Base-by-base conservation (phyloP, 495 filamentous ascomycete genomes). In the Tuber microsphaerosporum region DNA sequence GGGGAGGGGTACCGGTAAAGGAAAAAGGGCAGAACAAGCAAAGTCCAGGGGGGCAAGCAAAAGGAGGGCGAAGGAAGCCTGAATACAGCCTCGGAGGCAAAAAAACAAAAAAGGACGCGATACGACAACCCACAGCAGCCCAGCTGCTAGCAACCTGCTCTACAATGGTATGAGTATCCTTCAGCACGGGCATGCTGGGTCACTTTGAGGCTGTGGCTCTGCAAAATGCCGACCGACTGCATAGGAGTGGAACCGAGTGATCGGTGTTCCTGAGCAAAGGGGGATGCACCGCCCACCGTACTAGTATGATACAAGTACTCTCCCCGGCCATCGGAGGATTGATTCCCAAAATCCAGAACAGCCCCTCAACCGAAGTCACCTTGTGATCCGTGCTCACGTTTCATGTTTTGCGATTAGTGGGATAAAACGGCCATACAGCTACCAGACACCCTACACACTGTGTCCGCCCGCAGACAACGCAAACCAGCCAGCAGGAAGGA, bases 321-420 rank as follows among this genome's bases (percentile, higher is more conserved):
- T n/a, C n/a, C 26, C 56, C 10, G n/a, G 56, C 56, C 26, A 31
- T 65, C 56, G 73, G 65, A 79, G 75, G 19, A 78, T 65, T 65
- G 56, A 65, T 71, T 73, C 75, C 71, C 72, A 76, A 75, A 65
- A 68, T 77, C 68, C 77, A 73, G 74, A 56, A 12, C 56, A 31
- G 76, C 75, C 61, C 70, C 76, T 56, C 73, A 72, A 77, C 76
- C 76, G 73, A 72, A 70, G 77, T 79, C 77, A 79, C 77, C 70
- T 70, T 79, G 76, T 79, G 77, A 79, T 79, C 77, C 77, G 77
- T 79, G 77, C 77, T 75, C 75, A 42, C 76, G 77, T 79, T 79
- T 79, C 77, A 79, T 79, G 72, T 79, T 75, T 39, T 44, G 56
- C n/a, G 56, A 31, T 65, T 31, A 12, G 56, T 31, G 26, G n/a